Evolutionary conservation across 768 basidiomycete species (phyloP).

Genomic region (Boletellus sp.): DNA sequence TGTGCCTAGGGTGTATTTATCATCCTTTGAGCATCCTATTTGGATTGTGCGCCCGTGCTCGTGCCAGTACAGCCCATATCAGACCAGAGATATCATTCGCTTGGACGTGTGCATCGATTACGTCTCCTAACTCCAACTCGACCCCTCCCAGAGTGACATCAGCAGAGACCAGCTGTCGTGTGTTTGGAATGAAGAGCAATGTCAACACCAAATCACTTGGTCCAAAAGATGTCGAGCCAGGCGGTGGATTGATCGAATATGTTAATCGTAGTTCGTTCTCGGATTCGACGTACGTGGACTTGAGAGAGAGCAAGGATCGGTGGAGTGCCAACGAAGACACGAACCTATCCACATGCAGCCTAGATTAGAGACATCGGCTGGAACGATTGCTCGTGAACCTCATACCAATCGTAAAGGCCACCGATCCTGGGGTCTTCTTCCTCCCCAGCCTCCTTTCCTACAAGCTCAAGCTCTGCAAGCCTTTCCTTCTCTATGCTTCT

Average conservation of each 20-base stretch:
- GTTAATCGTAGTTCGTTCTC: constrained; percentile 76
- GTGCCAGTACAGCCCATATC: constrained; percentile 55
- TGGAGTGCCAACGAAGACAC: constrained; percentile 66
- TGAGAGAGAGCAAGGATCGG: constrained; percentile 55
- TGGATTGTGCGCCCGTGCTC: constrained; percentile 29
- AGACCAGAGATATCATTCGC: constrained; percentile 64
- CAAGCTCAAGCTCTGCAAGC: constrained; percentile 47
- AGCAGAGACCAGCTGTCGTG: constrained; percentile 59
- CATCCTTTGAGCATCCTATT: neutral
- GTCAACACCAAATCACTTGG: constrained; percentile 45
- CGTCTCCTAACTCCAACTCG: constrained; percentile 54
- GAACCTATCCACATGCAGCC: constrained; percentile 49
- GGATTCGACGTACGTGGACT: constrained; percentile 54
- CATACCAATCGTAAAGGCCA: constrained; percentile 69
- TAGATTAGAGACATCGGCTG: neutral
- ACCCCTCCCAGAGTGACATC: constrained; percentile 50
- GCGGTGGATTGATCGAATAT: constrained; percentile 46
- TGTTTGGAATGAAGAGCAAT: constrained; percentile 69
- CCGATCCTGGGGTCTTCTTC: constrained; percentile 63
- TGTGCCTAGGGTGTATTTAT: neutral
- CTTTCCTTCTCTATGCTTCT: constrained; percentile 68
- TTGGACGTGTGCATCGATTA: constrained; percentile 59
- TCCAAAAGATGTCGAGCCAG: constrained; percentile 16
- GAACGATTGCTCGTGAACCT: constrained; percentile 2
- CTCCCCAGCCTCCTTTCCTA: constrained; percentile 47